These are phyloP conservation scores for Boletus rubescentipes DNA, from an alignment of 768 basidiomycete species.

Conservation along the genomic window DNA sequence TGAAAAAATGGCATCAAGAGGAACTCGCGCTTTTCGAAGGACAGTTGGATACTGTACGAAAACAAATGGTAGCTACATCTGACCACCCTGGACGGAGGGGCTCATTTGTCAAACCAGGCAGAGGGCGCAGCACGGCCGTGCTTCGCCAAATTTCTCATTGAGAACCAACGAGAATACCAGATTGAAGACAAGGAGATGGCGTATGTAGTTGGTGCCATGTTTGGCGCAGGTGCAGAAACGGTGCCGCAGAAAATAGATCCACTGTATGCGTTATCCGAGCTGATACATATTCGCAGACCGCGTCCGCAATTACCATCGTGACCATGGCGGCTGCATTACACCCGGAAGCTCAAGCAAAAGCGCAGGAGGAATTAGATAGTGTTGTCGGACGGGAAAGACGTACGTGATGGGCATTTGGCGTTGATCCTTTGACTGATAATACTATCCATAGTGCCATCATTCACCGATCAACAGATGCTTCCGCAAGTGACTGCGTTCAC, in stretches of 20 bases:
- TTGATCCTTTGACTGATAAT: neutral
- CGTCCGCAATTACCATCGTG: slow-evolving; percentile 5
- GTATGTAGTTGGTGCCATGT: slow-evolving; percentile 9
- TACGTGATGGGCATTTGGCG: neutral
- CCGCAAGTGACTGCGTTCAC: slow-evolving; percentile 3
- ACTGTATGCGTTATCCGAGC: neutral
- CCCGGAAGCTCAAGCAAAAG: slow-evolving; percentile 1
- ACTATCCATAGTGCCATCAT: slow-evolving; percentile 1
- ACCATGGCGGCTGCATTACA: slow-evolving; percentile 12
- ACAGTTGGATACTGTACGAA: slow-evolving; percentile 2
- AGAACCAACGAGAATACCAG: neutral
- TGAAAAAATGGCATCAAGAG: slow-evolving; percentile 7
- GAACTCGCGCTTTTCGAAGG: slow-evolving; percentile 9
- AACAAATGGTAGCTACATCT: neutral
- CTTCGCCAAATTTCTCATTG: slow-evolving; percentile 2
- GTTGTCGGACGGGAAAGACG: slow-evolving; percentile 9
- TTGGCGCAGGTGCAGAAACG: slow-evolving; percentile 12
- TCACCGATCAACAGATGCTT: neutral
- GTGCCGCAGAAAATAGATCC: neutral
- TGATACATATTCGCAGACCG: slow-evolving; percentile 2
- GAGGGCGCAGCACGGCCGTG: slow-evolving; percentile 3
- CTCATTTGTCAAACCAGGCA: neutral
- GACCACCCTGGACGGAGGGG: neutral
- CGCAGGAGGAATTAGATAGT: slow-evolving; percentile 6
- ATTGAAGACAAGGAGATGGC: neutral